Evolutionary conservation across 805 yeast genomes (phyloP).

Genomic region (Pichia nakasei): DNA sequence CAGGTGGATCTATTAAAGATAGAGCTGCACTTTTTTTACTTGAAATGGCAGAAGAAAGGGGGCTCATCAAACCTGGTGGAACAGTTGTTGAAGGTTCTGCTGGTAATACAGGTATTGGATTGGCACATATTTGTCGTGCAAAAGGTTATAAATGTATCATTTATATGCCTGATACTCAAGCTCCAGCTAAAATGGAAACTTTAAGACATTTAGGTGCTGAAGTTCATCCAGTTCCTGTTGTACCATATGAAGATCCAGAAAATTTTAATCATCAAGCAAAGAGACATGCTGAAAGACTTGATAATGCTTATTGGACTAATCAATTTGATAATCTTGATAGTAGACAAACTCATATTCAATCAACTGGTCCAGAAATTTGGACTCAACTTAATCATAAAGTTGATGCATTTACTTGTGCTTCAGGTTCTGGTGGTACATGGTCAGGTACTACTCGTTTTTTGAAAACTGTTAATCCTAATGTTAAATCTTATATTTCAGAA

Average conservation of each 20-base stretch:
- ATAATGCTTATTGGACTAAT: constrained; percentile 90
- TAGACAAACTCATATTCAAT: constrained; percentile 80
- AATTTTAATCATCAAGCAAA: constrained; percentile 85
- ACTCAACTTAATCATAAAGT: constrained; percentile 73
- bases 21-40: constrained; percentile 77
- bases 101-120: constrained; percentile 89
- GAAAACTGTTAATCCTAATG: constrained; percentile 56
- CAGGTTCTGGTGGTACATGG: constrained; percentile 91
- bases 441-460: constrained; percentile 79
- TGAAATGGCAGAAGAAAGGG: constrained; percentile 67
- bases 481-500: constrained; percentile 70
- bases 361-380: constrained; percentile 94
- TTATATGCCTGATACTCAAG: constrained; percentile 88
- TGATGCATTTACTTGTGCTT: constrained; percentile 82
- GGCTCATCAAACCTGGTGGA: constrained; percentile 64
- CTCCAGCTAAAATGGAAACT: constrained; percentile 70
- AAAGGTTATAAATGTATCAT: constrained; percentile 80
- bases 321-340: constrained; percentile 86
- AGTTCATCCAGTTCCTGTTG: constrained; percentile 86
- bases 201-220: constrained; percentile 74
- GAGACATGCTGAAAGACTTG: constrained; percentile 67
- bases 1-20: constrained; percentile 90
- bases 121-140: constrained; percentile 75
- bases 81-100: constrained; percentile 95
- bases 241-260: constrained; percentile 70